phyloP scores from a whole-genome alignment of 2,329 filamentous ascomycete genomes.

The Lachnellula occidentalis region DNA sequence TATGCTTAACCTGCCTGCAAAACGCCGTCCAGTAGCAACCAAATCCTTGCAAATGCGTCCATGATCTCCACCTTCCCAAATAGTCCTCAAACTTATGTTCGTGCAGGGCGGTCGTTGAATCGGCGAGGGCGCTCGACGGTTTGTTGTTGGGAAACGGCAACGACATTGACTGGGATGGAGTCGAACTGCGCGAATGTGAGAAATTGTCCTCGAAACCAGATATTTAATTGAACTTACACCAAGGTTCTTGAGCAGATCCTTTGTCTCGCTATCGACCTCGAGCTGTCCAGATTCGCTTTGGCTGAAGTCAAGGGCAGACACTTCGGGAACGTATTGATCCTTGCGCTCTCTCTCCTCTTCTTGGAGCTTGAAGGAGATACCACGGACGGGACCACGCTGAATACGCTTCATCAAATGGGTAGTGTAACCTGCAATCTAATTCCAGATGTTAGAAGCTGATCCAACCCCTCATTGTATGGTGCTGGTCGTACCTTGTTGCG shows the following conservation, averaged over 20 bases:
- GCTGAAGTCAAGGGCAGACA: slow-evolving; percentile 96
- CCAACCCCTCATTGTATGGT: not conserved
- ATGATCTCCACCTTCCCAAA: slow-evolving; percentile 13
- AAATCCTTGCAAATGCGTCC: slow-evolving; percentile 23
- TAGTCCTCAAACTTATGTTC: slow-evolving; percentile 36
- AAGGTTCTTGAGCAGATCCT: slow-evolving; percentile 97
- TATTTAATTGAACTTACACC: slow-evolving; percentile 65
- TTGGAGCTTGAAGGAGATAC: slow-evolving; percentile 99
- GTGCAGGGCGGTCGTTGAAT: slow-evolving; percentile 60
- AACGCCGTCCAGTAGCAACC: slow-evolving; percentile 27
- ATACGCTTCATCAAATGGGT: slow-evolving; percentile 99
- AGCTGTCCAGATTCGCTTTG: slow-evolving; percentile 93
- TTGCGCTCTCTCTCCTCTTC: slow-evolving; percentile 99
- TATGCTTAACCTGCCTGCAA: slow-evolving; percentile 34
- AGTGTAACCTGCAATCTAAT: slow-evolving; percentile 92
- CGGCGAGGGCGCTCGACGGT: slow-evolving; percentile 73
- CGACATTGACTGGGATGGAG: slow-evolving; percentile 92
- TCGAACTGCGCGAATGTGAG: slow-evolving; percentile 68
- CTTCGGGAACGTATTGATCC: slow-evolving; percentile 99
- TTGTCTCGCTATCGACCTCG: slow-evolving; percentile 95
- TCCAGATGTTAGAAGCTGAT: not conserved
- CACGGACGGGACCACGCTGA: slow-evolving; percentile 96
- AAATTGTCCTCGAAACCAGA: not conserved
- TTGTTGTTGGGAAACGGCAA: slow-evolving; percentile 85
- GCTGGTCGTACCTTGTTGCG: slow-evolving; percentile 81